Conservation (phyloP, 2,329 filamentous ascomycete species). For the Keithomyces neogunnii region DNA sequence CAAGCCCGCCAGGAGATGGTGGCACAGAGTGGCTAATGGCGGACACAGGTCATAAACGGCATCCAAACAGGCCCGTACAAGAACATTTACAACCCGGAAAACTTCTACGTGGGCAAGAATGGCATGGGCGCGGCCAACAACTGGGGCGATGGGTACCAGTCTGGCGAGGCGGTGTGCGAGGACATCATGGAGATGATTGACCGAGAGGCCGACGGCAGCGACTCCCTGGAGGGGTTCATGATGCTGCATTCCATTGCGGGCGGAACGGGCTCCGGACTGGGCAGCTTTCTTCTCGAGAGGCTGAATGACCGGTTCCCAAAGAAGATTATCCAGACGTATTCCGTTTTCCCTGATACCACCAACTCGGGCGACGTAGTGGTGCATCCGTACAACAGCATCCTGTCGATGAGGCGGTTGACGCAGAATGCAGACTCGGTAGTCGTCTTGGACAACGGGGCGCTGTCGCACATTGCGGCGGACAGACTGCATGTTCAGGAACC, state of each 20-base stretch:
- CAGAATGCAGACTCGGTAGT: constrained; percentile 98
- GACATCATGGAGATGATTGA: constrained; percentile 99
- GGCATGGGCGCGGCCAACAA: constrained; percentile 94
- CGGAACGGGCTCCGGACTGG: constrained; percentile 91
- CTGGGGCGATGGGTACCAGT: constrained; percentile 94
- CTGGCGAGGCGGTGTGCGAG: constrained; percentile 84
- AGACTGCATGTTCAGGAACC: constrained; percentile 90
- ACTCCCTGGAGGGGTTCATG: constrained; percentile 98
- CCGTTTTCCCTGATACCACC: constrained; percentile 91
- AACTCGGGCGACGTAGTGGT: constrained; percentile 87
- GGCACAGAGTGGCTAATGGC: background rate
- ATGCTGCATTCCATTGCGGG: constrained; percentile 96
- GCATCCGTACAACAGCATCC: constrained; percentile 94
- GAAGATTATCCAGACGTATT: constrained; percentile 98
- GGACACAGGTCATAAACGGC: constrained; percentile 65
- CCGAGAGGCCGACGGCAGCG: constrained; percentile 93
- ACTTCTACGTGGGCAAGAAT: constrained; percentile 94
- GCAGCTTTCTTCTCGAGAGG: constrained; percentile 87
- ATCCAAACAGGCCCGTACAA: constrained; percentile 93
- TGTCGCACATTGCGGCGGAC: constrained; percentile 90
- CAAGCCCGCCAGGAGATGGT: background rate
- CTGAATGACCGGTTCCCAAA: constrained; percentile 98
- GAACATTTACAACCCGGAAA: constrained; percentile 99
- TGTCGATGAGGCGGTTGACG: constrained; percentile 82
- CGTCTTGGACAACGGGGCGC: constrained; percentile 89